A percentile compares a stretch with the other conserved stretches of the same genome.
Conservation (phyloP, 371 early-diverging fungal genomes). For the Haplosporangium sp. region DNA sequence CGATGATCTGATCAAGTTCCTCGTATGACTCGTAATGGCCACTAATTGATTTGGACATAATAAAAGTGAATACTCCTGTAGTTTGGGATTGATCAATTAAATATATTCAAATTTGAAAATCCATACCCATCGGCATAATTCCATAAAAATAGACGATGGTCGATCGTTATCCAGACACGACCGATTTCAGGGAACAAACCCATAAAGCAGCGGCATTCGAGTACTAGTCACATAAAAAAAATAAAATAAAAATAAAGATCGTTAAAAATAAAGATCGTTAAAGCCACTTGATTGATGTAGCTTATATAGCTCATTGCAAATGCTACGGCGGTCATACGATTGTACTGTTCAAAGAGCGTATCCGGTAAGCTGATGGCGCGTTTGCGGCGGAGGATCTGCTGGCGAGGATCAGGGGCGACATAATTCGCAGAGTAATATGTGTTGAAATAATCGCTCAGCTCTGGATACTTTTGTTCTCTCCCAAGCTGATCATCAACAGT, state of each 20-base stretch:
- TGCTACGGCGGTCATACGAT: conserved; percentile 57
- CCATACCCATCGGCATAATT: conserved; percentile 79
- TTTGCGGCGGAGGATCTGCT: conserved; percentile 65
- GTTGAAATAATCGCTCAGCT: conserved; percentile 59
- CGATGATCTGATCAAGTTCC: conserved; percentile 87
- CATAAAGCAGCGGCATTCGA: conserved; percentile 83
- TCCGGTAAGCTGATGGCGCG: conserved; percentile 73
- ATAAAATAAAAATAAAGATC: not conserved
- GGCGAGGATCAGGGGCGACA: conserved; percentile 53
- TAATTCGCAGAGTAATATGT: conserved; percentile 39
- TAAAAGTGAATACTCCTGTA: not conserved
- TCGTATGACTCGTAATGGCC: conserved; percentile 78
- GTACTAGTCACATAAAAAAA: conserved; percentile 57
- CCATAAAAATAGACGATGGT: conserved; percentile 89
- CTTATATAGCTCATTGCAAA: no score
- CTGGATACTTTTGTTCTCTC: conserved; percentile 59
- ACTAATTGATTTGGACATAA: conserved; percentile 33
- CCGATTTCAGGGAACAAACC: conserved; percentile 91
- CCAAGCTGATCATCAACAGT: conserved; percentile 59
- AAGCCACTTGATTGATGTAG: no score
- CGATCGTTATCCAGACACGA: conserved; percentile 91
- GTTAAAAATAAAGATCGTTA: no score
- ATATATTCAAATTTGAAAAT: not conserved
- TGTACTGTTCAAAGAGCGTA: conserved; percentile 76
- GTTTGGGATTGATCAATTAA: no score